Base-by-base conservation (phyloP, 805 yeast species). In the Ogataea paradorogensis region DNA sequence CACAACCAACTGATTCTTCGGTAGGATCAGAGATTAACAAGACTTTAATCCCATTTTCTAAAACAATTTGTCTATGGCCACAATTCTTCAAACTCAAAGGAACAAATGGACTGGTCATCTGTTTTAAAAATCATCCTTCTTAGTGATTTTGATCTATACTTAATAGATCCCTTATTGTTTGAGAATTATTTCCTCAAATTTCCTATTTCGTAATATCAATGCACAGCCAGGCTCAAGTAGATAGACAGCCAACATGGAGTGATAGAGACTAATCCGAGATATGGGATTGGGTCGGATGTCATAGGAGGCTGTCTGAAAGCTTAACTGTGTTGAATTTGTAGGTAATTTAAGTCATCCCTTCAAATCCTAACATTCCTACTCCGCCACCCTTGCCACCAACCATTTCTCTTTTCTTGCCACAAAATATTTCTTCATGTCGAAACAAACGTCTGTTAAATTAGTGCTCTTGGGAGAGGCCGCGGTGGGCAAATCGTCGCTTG, bases 381-480 rank as follows among this genome's bases (percentile, higher is more conserved):
- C 28, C 42, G 36, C 42, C 42, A 38, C 42, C 40, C 26, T 38
- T 29, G 36, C 42, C 31, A 31, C 42, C 31, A 36, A 31, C 20
- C 26, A 20, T 32, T 38, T 21, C 16, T 25, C 20, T 16, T 32
- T 38, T 32, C 27, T 31, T 38, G 32, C 36, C 29, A 32, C 33
- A 38, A 20, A 30, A 25, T 32, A 38, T 37, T 38, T 30, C 24
- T 14, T 38, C 36, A 38, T 38, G 42, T 38, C 42, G 20, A 27
- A 21, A 42, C 33, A 35, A 35, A 82, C 84, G 21, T 76, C 90
- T 11, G 95, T 91, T 40, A 91, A 91, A 64, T 74, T 91, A 42
- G 99, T 91, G 7, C 77, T 91, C 28, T 69, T 91, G 32, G 99
- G 99, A 21, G 99, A 91, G 60, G 97, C 97, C 1, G 99, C 99